Conservation (phyloP, 352 stramenopile genomes). For the Globisporangium lucens region DNA sequence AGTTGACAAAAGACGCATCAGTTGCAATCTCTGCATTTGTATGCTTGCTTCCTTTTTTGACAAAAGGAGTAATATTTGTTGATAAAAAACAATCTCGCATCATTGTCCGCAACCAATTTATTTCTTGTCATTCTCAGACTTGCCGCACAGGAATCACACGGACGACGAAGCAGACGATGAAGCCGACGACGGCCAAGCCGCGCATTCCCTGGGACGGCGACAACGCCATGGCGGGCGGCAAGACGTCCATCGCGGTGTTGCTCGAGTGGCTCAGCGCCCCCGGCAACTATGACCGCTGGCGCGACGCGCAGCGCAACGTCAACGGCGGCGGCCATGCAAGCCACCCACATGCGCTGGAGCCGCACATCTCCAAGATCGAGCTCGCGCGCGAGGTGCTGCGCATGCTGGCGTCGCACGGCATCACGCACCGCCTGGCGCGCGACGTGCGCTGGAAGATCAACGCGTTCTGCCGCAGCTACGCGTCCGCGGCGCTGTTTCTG, state of each 20-base stretch:
- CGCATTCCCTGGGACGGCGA: constrained; percentile 15
- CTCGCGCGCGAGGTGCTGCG: constrained; percentile 17
- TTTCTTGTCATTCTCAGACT: background rate
- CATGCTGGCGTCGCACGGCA: constrained; percentile 8
- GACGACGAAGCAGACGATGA: background rate
- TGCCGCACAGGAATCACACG: background rate
- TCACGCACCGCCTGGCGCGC: constrained; percentile 18
- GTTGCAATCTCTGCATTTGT: too few species aligned
- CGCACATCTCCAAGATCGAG: constrained; percentile 18
- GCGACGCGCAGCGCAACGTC: constrained; percentile 12
- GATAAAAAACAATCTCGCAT: too few species aligned
- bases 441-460: constrained; percentile 22
- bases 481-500: constrained; percentile 13
- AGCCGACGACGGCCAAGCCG: background rate
- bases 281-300: constrained; percentile 47
- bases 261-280: constrained; percentile 37
- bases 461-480: constrained; percentile 13
- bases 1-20: too few species aligned
- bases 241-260: constrained; percentile 49
- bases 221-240: constrained; percentile 8
- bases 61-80: too few species aligned
- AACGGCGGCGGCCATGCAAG: background rate
- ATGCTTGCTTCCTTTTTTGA: too few species aligned
- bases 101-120: too few species aligned
- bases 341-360: background rate